These are phyloP conservation scores for Lepidium campestre DNA, from an alignment of 441 rosid species.

Conservation along the genomic window DNA sequence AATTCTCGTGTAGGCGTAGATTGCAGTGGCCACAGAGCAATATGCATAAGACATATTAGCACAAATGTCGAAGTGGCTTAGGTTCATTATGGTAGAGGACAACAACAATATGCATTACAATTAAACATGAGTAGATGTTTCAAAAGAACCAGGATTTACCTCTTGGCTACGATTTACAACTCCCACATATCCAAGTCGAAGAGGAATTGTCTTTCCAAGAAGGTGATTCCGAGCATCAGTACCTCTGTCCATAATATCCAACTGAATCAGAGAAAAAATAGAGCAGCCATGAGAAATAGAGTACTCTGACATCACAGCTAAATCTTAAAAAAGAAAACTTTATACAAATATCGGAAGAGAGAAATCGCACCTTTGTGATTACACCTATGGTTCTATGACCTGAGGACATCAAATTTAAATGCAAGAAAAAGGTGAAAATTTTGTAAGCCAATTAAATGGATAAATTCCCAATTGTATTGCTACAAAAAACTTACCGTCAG, in stretches of 20 bases:
- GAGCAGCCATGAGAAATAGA: constrained; percentile 14
- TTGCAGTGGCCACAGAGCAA: not conserved
- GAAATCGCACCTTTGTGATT: constrained; percentile 46
- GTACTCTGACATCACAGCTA: not conserved
- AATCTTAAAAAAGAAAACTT: not conserved
- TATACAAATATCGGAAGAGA: not conserved
- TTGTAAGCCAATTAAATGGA: not conserved
- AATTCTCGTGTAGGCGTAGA: not conserved
- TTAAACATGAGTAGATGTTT: not conserved
- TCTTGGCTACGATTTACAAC: constrained; percentile 66
- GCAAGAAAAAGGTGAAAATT: not conserved
- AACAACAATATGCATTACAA: not conserved
- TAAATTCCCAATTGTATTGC: not conserved
- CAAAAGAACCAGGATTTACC: constrained; percentile 25
- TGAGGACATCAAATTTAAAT: constrained; percentile 10
- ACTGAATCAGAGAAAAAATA: constrained; percentile 29
- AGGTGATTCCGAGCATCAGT: constrained; percentile 53
- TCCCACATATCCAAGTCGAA: constrained; percentile 59
- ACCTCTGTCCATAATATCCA: constrained; percentile 78
- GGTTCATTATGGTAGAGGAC: not conserved
- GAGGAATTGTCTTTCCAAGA: constrained; percentile 60
- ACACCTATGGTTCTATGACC: constrained; percentile 65
- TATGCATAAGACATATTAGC: not conserved
- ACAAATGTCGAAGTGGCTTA: not conserved
- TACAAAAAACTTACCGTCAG: constrained; percentile 36